Conservation (phyloP, 768 basidiomycete species). For the Favolaschia claudopus region DNA sequence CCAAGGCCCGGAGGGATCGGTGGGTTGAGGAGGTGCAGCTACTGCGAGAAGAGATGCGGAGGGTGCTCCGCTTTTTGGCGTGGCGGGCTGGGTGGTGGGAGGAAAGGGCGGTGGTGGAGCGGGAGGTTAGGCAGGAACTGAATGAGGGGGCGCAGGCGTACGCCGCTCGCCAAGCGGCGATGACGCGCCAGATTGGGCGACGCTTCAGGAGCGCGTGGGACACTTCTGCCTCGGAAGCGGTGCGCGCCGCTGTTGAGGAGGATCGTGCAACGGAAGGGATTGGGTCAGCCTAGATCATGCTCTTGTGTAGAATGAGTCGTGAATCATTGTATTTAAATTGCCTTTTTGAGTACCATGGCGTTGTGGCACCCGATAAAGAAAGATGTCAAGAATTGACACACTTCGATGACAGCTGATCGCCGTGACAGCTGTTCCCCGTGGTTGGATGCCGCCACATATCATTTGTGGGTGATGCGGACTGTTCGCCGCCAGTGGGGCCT, state of each 20-base stretch:
- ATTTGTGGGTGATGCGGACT: too few species aligned
- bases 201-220: constrained; percentile 1
- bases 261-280: too few species aligned
- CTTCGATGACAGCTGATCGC: too few species aligned
- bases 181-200: not conserved
- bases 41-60: constrained; percentile 29
- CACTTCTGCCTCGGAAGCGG: not conserved
- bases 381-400: too few species aligned
- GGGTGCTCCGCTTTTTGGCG: constrained; percentile 2
- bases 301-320: too few species aligned
- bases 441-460: too few species aligned
- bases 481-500: too few species aligned
- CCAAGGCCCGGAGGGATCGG: constrained; percentile 16
- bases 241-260: not conserved
- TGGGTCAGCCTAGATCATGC: too few species aligned
- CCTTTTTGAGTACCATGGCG: too few species aligned
- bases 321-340: too few species aligned
- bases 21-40: constrained; percentile 34
- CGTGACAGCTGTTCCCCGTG: too few species aligned
- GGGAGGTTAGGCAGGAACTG: not conserved
- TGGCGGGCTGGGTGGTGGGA: constrained; percentile 10
- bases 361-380: too few species aligned
- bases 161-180: not conserved
- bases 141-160: not conserved
- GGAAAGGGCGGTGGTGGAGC: not conserved